These are phyloP conservation scores for Didymella keratinophila DNA, from an alignment of 2,329 filamentous ascomycete genomes.

Conservation along the genomic window DNA sequence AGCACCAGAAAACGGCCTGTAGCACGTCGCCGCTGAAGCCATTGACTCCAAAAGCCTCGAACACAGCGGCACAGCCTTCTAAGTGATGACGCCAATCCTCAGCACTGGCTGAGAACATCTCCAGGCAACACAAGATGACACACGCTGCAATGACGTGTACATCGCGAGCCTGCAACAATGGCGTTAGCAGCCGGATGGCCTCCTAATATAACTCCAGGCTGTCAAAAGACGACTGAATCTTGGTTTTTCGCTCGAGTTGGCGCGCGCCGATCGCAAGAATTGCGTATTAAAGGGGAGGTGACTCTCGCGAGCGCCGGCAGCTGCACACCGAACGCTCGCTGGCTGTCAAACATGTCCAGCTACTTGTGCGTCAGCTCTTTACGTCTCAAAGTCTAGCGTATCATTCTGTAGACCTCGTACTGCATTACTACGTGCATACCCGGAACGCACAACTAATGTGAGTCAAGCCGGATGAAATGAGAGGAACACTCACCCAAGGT, in stretches of 20 bases:
- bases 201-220: conserved; percentile 59
- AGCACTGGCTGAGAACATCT: conserved; percentile 54
- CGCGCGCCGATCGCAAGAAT: conserved; percentile 62
- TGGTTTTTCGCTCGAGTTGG: conserved; percentile 59
- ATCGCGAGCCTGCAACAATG: conserved; percentile 57
- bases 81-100: neutral
- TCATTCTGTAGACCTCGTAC: neutral
- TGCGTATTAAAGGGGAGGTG: conserved; percentile 57
- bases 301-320: conserved; percentile 57
- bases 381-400: neutral
- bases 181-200: conserved; percentile 45
- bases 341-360: conserved; percentile 63
- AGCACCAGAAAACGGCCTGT: neutral
- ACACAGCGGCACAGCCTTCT: neutral
- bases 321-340: conserved; percentile 58
- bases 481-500: conserved; percentile 33
- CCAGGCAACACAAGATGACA: conserved; percentile 63
- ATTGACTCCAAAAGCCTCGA: neutral
- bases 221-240: conserved; percentile 51
- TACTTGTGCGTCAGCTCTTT: conserved; percentile 13
- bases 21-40: neutral
- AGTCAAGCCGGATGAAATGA: neutral
- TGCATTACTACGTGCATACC: neutral
- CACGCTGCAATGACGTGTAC: conserved; percentile 62
- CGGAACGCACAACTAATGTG: neutral